Conservation (phyloP, 768 basidiomycete species). For the Mrakia blollopis region DNA sequence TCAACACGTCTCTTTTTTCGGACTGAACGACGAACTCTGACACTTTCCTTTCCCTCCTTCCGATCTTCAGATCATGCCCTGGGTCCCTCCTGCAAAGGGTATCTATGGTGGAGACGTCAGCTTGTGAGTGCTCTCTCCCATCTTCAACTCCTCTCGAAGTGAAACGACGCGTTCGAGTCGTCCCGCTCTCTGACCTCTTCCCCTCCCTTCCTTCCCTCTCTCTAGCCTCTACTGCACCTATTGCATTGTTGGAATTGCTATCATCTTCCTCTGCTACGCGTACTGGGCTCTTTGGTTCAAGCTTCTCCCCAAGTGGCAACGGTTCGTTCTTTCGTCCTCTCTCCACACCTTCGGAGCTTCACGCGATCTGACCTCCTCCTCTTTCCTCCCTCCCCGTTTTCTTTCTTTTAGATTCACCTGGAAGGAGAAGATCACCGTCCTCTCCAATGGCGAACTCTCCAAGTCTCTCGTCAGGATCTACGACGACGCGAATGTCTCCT, state of each 20-base stretch:
- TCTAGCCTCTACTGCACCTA: constrained; percentile 35
- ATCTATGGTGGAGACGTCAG: constrained; percentile 43
- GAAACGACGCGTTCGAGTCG: too few species aligned
- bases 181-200: constrained; percentile 34
- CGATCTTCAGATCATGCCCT: constrained; percentile 38
- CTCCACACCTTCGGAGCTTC: not conserved
- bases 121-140: constrained; percentile 36
- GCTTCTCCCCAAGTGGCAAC: constrained; percentile 44
- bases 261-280: constrained; percentile 36
- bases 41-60: not conserved
- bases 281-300: constrained; percentile 50
- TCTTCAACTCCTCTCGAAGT: too few species aligned
- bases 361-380: too few species aligned
- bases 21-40: too few species aligned
- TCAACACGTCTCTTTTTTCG: too few species aligned
- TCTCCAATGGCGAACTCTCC: not conserved
- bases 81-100: constrained; percentile 40
- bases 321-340: not conserved
- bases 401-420: constrained; percentile 16
- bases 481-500: not conserved
- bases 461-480: constrained; percentile 1
- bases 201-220: not conserved
- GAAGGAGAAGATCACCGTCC: constrained; percentile 3
- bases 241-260: constrained; percentile 34
- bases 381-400: not conserved